Conservation (phyloP, 331 rosid species). For the Prunus yedoensis region DNA sequence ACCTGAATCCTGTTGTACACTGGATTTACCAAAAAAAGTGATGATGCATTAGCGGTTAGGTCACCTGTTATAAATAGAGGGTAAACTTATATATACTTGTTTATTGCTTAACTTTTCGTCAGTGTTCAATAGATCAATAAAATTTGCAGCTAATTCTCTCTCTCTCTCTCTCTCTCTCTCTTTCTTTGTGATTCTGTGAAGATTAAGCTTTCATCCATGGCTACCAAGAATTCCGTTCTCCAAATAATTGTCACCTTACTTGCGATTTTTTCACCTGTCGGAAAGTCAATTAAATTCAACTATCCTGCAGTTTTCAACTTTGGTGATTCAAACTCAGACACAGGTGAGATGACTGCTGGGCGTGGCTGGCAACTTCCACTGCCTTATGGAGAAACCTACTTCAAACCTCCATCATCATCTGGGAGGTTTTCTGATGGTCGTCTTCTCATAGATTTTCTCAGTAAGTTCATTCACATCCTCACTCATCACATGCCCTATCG, state of each 20-base stretch:
- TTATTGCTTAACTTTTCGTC: no score
- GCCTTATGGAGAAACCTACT: conserved; percentile 61
- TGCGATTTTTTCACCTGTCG: conserved; percentile 19
- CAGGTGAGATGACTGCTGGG: conserved; percentile 55
- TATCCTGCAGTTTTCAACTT: conserved; percentile 77
- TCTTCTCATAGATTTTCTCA: conserved; percentile 58
- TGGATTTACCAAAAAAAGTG: no score
- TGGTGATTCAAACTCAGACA: conserved; percentile 89
- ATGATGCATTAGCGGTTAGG: no score
- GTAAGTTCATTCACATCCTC: conserved; percentile 29
- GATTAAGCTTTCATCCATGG: conserved; percentile 29
- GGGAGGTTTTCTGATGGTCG: conserved; percentile 75
- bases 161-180: no score
- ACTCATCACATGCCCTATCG: background rate
- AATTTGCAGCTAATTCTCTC: no score
- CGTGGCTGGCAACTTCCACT: conserved; percentile 35
- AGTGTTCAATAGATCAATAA: no score
- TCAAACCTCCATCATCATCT: conserved; percentile 37
- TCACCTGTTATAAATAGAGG: no score
- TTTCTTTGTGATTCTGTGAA: background rate
- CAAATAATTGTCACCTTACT: conserved; percentile 24
- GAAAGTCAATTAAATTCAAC: conserved; percentile 30
- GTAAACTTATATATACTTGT: no score
- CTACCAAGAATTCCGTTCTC: conserved; percentile 8
- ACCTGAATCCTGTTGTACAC: no score